phyloP scores from a whole-genome alignment of 768 basidiomycete species.

The Hebeloma cylindrosporum region DNA sequence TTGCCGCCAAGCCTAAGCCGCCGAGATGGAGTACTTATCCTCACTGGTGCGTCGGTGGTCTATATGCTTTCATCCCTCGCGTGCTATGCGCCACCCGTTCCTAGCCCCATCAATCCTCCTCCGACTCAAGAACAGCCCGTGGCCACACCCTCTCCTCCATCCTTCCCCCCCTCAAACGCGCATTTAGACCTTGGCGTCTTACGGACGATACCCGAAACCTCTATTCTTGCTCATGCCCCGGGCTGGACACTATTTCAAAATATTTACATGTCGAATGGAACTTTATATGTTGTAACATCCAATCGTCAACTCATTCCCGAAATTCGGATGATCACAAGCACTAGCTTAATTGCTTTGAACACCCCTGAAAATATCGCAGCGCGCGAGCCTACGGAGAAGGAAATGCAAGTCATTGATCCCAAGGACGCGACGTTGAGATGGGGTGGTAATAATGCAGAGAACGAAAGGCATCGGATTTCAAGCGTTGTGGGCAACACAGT shows the following conservation, averaged over 20 bases:
- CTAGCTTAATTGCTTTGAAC: constrained; percentile 51
- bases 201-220: constrained; percentile 45
- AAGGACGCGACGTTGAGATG: constrained; percentile 55
- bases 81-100: constrained; percentile 4
- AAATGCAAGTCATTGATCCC: constrained; percentile 57
- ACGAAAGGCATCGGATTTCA: constrained; percentile 50
- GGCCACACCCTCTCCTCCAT: neutral
- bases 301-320: constrained; percentile 31
- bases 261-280: constrained; percentile 76
- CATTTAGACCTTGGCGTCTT: constrained; percentile 5
- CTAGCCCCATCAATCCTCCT: neutral
- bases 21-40: constrained; percentile 18
- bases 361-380: constrained; percentile 57
- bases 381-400: constrained; percentile 58
- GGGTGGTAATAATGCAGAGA: constrained; percentile 41
- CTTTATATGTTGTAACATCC: constrained; percentile 59
- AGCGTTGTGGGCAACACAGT: constrained; percentile 68
- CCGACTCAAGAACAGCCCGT: neutral
- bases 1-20: constrained; percentile 6
- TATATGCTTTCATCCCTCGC: constrained; percentile 16
- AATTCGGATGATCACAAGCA: constrained; percentile 57
- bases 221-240: constrained; percentile 55
- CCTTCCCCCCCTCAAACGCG: neutral
- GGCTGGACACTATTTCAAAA: constrained; percentile 81
- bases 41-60: constrained; percentile 20